Evolutionary conservation across 2,329 filamentous ascomycete species (phyloP).

Genomic region (Arthrocladium fulminans): DNA sequence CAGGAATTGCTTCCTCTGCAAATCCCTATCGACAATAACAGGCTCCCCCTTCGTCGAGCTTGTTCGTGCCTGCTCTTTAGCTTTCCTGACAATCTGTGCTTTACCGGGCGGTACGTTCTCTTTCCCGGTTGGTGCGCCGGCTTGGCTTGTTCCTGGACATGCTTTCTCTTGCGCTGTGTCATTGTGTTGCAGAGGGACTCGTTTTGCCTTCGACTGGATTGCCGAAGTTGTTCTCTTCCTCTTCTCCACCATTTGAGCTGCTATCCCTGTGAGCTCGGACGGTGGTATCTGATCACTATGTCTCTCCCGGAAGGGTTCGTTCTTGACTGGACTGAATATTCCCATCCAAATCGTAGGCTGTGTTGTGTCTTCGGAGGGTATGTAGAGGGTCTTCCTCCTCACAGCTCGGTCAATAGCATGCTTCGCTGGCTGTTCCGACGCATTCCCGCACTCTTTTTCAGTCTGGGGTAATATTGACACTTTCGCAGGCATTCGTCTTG

Average conservation of each 20-base stretch:
- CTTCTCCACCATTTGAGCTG: slow-evolving; percentile 29
- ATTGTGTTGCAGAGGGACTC: slow-evolving; percentile 42
- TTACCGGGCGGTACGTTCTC: slow-evolving; percentile 53
- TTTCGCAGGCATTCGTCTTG: not conserved
- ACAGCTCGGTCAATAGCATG: slow-evolving; percentile 15
- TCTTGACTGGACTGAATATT: slow-evolving; percentile 35
- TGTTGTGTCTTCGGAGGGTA: slow-evolving; percentile 35
- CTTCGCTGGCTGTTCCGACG: not conserved
- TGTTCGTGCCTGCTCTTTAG: slow-evolving; percentile 9
- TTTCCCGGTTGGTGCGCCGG: slow-evolving; percentile 50
- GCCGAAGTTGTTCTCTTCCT: slow-evolving; percentile 18
- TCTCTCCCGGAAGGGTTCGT: slow-evolving; percentile 11
- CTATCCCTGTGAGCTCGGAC: slow-evolving; percentile 27
- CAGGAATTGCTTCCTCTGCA: slow-evolving; percentile 8
- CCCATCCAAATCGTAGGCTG: slow-evolving; percentile 37
- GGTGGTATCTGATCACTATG: slow-evolving; percentile 14
- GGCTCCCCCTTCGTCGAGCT: slow-evolving; percentile 13
- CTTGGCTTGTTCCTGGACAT: slow-evolving; percentile 34
- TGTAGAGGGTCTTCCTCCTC: slow-evolving; percentile 33
- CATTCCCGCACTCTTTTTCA: not conserved
- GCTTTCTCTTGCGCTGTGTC: slow-evolving; percentile 33
- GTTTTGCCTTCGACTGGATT: slow-evolving; percentile 39
- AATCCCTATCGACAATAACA: slow-evolving; percentile 1
- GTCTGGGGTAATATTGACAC: not conserved
- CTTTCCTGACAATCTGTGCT: not conserved